Base-by-base conservation (phyloP, 768 basidiomycete genomes). In the Hygrophoropsis aurantiaca region DNA sequence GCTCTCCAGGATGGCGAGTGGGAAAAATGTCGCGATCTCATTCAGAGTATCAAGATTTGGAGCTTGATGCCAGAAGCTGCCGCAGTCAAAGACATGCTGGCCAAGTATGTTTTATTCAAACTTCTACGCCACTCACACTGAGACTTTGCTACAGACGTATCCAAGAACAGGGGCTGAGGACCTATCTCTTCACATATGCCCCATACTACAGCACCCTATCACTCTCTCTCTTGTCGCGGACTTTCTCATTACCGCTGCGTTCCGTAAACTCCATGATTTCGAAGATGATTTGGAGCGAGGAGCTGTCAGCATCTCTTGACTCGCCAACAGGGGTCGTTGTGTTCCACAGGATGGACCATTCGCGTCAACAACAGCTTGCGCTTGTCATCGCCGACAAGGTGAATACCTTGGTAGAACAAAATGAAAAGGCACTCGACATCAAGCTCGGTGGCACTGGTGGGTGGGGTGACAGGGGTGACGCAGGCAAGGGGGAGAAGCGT, bases 271-370 rank as follows among this genome's bases (percentile, higher is more conserved):
- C 93, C 11, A 83, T 97, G 55, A 89, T 97, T 33, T 94, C 91
- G 21, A 91, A 94, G 69, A 97, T 99, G 97, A 97, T 98, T 58
- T 97, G 94, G 92, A 92, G 79, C 59, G 97, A 97, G 59, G 94
- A 97, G 61, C 74, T 99, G 10, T 77, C 87, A 1, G 97, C 95
- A 3, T 94, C 94, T 13, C 75, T 98, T 45, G 97, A 98, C 65
- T 92, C 90, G 62, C 85, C 90, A 15, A 85, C 85, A 19, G 87
- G 84, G 30, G 93, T 95, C 35, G 80, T 99, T 46, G 85, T 95
- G 38, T 94, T 98, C 76, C 92, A 98, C 62, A 85, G 92, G 46
- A 80, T 92, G 47, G 94, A 97, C 57, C 78, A 90, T 30, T 84
- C 88, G 13, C 87, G 90, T 38, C 75, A 87, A 3, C 97, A 99